phyloP scores from a whole-genome alignment of 495 filamentous ascomycete species.

The Venustampulla echinocandica region DNA sequence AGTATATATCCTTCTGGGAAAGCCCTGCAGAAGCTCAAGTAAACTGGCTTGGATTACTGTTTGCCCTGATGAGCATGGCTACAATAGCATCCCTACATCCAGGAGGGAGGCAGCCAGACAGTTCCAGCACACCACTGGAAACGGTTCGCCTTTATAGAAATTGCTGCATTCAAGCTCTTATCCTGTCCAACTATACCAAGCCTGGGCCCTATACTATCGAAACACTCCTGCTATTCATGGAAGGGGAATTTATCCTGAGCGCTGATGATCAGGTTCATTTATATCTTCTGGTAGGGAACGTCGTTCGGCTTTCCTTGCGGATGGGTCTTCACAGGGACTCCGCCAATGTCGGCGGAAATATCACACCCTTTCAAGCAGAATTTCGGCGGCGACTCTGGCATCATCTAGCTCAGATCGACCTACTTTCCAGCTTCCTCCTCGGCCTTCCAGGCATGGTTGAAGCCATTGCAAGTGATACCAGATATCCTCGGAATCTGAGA shows the following conservation, averaged over 20 bases:
- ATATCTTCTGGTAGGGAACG: conserved; percentile 38
- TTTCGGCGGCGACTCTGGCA: conserved; percentile 49
- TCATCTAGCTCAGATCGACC: conserved; percentile 40
- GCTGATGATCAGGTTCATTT: conserved; percentile 35
- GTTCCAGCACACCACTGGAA: conserved; percentile 16
- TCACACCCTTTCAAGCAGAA: conserved; percentile 47
- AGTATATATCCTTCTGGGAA: conserved; percentile 43
- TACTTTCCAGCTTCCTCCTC: conserved; percentile 42
- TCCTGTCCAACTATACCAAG: conserved; percentile 37
- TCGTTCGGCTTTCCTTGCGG: conserved; percentile 42
- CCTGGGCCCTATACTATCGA: conserved; percentile 38
- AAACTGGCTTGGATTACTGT: conserved; percentile 38
- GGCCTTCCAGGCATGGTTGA: conserved; percentile 44
- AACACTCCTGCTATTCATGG: conserved; percentile 38
- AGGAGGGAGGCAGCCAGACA: conserved; percentile 21
- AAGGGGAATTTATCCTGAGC: conserved; percentile 37
- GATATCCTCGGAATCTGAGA: conserved; percentile 35
- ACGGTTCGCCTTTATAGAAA: conserved; percentile 6
- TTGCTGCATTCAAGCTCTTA: conserved; percentile 32
- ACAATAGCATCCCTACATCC: conserved; percentile 27
- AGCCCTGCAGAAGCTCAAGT: conserved; percentile 29
- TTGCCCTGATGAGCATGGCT: conserved; percentile 33
- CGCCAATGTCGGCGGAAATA: conserved; percentile 30
- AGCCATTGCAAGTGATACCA: conserved; percentile 39
- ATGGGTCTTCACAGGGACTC: conserved; percentile 52